phyloP scores from a whole-genome alignment of 106 monocot genomes.

The Phalaenopsis equestris region DNA sequence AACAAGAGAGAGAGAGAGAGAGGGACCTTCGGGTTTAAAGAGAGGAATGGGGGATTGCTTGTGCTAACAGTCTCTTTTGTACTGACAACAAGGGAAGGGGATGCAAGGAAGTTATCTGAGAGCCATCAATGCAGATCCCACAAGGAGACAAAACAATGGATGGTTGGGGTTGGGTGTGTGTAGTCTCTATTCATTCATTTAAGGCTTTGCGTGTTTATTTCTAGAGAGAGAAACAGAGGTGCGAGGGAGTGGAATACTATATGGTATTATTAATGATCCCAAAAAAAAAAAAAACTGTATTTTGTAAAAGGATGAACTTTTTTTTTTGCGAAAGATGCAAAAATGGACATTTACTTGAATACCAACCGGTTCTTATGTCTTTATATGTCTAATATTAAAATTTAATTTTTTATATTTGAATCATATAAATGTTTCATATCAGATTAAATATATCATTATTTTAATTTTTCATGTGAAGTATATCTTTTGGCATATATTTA shows the following conservation, averaged over 20 bases:
- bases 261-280: too few relatives aligned
- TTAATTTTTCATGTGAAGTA: too few relatives aligned
- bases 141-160: conserved; percentile 68
- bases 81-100: conserved; percentile 29
- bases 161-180: conserved; percentile 67
- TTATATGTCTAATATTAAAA: too few relatives aligned
- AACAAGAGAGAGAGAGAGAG: conserved; percentile 8
- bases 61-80: conserved; percentile 36
- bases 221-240: conserved; percentile 13
- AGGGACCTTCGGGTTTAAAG: conserved; percentile 3
- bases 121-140: conserved; percentile 78
- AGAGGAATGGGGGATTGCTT: conserved; percentile 30
- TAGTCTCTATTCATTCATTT: conserved; percentile 93
- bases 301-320: too few relatives aligned
- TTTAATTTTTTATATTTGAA: too few relatives aligned
- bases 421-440: too few relatives aligned
- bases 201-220: conserved; percentile 90
- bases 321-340: too few relatives aligned
- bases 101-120: conserved; percentile 54
- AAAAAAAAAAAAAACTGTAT: too few relatives aligned
- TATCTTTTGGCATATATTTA: too few relatives aligned
- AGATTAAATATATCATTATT: too few relatives aligned
- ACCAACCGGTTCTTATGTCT: too few relatives aligned
- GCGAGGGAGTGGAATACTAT: conserved; percentile 10
- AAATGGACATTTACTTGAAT: too few relatives aligned